phyloP scores from a whole-genome alignment of 169 alveolate genomes.

The Plasmodium inui region DNA sequence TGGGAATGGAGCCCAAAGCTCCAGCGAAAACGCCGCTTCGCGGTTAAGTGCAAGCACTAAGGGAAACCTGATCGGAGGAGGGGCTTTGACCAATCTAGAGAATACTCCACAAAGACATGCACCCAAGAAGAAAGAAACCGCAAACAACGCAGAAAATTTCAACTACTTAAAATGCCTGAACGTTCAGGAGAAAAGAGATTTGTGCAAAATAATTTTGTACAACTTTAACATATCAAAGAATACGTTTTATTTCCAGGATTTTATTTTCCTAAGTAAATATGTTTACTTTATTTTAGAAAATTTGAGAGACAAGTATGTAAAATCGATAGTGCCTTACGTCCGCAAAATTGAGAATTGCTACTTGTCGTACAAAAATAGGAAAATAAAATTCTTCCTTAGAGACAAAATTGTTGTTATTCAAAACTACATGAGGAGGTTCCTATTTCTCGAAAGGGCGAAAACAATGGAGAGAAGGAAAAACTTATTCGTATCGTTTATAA shows the following conservation, averaged over 20 bases:
- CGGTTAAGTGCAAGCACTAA: not conserved
- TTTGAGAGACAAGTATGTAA: slow-evolving; percentile 44
- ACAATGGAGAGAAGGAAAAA: slow-evolving; percentile 57
- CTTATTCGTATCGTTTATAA: slow-evolving; percentile 43
- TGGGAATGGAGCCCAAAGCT: not conserved
- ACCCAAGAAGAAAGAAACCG: not conserved
- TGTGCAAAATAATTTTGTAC: slow-evolving; percentile 47
- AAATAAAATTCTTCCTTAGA: slow-evolving; percentile 32
- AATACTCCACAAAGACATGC: not conserved
- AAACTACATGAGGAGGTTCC: slow-evolving; percentile 55
- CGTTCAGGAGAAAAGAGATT: slow-evolving; percentile 22
- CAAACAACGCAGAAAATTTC: not conserved
- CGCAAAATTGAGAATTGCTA: slow-evolving; percentile 44
- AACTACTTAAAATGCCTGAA: slow-evolving; percentile 10
- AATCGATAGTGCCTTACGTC: slow-evolving; percentile 16
- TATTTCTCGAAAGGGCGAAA: slow-evolving; percentile 2
- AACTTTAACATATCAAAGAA: slow-evolving; percentile 29
- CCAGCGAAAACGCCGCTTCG: not conserved
- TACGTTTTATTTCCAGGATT: slow-evolving; percentile 25
- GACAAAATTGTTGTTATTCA: slow-evolving; percentile 51
- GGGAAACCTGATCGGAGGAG: not conserved
- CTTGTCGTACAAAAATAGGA: slow-evolving; percentile 26
- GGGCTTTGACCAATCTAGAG: not conserved
- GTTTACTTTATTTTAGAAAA: slow-evolving; percentile 58
- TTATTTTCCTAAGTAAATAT: slow-evolving; percentile 38